Evolutionary conservation across 2,329 filamentous ascomycete genomes (phyloP), one percentile per base, ranked within the genome.

Genomic region (Fusarium nurragi): DNA sequence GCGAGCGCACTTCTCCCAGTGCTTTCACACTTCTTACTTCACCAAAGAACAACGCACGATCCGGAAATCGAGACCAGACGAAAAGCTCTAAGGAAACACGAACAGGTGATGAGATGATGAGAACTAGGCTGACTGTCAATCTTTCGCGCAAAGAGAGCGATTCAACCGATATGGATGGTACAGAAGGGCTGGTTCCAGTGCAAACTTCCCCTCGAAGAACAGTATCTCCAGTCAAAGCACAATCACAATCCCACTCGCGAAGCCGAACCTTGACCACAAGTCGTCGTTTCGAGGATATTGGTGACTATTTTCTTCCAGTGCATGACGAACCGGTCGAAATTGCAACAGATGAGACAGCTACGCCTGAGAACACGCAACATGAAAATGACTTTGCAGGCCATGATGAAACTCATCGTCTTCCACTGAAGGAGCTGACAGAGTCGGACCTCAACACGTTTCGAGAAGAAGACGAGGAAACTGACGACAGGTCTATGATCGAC

Each of bases 271-370:
- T 50, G 44, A 44, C 57, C 41, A 38, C 58, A 47, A 41, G 32
- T 25, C 56, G 53, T 16, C 55, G 52, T 22, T 55, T 57, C n/a
- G 65, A 70, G 40, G 69, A 67, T 16, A 78, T 78, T 50, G 67
- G 73, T 26, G 67, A 59, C 28, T 78, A 77, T 60, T 74, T 78
- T 34, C 69, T 60, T 23, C 62, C 70, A 9, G 64, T 51, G 16
- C 50, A 52, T 13, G 54, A 64, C 14, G 43, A 68, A 16, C 66
- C 70, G 18, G 75, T 78, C 38, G 60, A 74, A 18, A 78, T 78
- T 64, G 74, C 74, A 46, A 72, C 63, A 23, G 77, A 78, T 62
- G 68, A 75, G 32, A 77, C 76, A 16, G 75, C 75, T 37, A 77
- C 71, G 21, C 53, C 54, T 14, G 70, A 58, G 32, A 61, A 46